These are phyloP conservation scores for Cryoendolithus antarcticus DNA, from an alignment of 2,329 filamentous ascomycete species.

Conservation along the genomic window DNA sequence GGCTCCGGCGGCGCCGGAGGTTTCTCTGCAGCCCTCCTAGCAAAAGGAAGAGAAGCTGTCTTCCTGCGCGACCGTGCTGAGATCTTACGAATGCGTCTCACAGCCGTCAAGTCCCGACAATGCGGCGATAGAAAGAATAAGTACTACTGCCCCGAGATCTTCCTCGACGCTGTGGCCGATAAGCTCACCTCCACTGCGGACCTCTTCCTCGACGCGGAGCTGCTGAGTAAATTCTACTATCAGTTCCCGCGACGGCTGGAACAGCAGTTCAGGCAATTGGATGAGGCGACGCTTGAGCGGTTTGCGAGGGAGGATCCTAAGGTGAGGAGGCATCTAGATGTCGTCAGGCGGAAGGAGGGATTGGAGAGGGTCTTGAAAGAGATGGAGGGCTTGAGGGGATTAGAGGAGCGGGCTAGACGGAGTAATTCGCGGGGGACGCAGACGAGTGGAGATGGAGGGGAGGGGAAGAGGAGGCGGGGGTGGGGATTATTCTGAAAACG, in stretches of 20 bases:
- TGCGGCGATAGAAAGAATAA: slow-evolving; percentile 77
- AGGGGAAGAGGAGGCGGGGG: slow-evolving; percentile 17
- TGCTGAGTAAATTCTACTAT: slow-evolving; percentile 95
- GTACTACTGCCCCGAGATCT: slow-evolving; percentile 93
- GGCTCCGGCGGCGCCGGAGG: slow-evolving; percentile 74
- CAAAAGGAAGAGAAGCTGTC: slow-evolving; percentile 71
- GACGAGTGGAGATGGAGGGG: slow-evolving; percentile 11
- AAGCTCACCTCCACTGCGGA: slow-evolving; percentile 93
- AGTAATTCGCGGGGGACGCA: slow-evolving; percentile 28
- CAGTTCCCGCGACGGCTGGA: slow-evolving; percentile 89
- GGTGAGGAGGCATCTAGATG: slow-evolving; percentile 76
- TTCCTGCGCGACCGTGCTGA: slow-evolving; percentile 88
- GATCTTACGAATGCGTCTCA: slow-evolving; percentile 78
- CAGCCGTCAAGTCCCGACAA: slow-evolving; percentile 82
- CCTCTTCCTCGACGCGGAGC: slow-evolving; percentile 91
- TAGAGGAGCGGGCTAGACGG: slow-evolving; percentile 63
- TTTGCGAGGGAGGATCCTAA: slow-evolving; percentile 92
- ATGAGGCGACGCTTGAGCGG: slow-evolving; percentile 65
- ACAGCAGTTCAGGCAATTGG: slow-evolving; percentile 58
- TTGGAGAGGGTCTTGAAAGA: slow-evolving; percentile 88
- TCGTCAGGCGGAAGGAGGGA: slow-evolving; percentile 83
- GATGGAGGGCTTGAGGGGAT: slow-evolving; percentile 78
- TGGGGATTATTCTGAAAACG: slow-evolving; percentile 25
- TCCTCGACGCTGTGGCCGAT: slow-evolving; percentile 91
- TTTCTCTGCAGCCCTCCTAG: slow-evolving; percentile 75